Percentiles rank a stretch among this genome's conserved stretches.
These are phyloP conservation scores for Helminthosporium solani DNA, from an alignment of 2,329 filamentous ascomycete genomes.

Conservation along the genomic window DNA sequence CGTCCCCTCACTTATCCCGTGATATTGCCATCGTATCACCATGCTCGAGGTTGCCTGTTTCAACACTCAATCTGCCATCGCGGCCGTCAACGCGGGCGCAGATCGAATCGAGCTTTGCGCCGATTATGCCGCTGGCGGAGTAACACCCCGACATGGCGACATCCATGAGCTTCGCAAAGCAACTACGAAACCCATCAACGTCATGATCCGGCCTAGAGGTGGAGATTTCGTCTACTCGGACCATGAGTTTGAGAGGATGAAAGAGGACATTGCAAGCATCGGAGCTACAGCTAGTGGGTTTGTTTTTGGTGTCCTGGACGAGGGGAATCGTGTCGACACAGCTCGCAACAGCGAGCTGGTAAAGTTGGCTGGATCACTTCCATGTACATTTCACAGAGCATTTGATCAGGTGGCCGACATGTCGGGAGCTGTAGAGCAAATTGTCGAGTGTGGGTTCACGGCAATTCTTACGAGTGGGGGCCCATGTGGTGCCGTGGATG, in stretches of 20 bases:
- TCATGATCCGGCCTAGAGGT: slow-evolving; percentile 56
- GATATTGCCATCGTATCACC: background rate
- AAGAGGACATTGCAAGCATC: slow-evolving; percentile 40
- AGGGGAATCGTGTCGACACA: slow-evolving; percentile 41
- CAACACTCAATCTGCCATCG: slow-evolving; percentile 45
- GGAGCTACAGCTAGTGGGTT: slow-evolving; percentile 49
- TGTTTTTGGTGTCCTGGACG: slow-evolving; percentile 53
- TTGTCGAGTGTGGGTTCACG: slow-evolving; percentile 49
- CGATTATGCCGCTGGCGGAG: slow-evolving; percentile 44
- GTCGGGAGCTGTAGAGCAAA: slow-evolving; percentile 34
- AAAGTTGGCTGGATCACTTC: slow-evolving; percentile 41
- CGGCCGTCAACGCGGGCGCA: slow-evolving; percentile 47
- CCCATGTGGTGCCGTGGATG: slow-evolving; percentile 35
- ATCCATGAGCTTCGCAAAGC: slow-evolving; percentile 26
- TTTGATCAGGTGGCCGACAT: slow-evolving; percentile 48
- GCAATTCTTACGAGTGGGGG: slow-evolving; percentile 54
- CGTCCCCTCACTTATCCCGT: too few species aligned
- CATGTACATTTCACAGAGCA: slow-evolving; percentile 58
- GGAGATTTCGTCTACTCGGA: slow-evolving; percentile 49
- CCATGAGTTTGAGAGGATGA: slow-evolving; percentile 49
- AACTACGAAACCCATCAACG: slow-evolving; percentile 47
- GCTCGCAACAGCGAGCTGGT: slow-evolving; percentile 47
- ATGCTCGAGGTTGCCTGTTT: slow-evolving; percentile 55
- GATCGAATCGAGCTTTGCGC: slow-evolving; percentile 55
- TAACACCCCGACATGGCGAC: slow-evolving; percentile 41